Conservation (phyloP, 805 yeast genomes). For the Candida nemodendra region DNA sequence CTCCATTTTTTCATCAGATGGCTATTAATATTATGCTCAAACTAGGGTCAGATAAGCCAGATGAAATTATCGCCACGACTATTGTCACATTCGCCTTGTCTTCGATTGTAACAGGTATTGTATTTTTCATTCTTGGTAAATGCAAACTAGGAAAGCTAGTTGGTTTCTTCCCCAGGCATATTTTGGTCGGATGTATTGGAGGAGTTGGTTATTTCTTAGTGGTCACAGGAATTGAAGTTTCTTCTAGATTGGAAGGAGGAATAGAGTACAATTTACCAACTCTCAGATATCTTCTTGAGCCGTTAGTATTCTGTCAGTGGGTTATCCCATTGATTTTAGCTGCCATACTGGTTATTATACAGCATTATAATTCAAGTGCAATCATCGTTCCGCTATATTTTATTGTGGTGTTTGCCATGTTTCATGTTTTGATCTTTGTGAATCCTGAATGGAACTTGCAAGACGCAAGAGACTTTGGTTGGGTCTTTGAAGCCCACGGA, state of each 20-base stretch:
- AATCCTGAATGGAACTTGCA: slow-evolving; percentile 66
- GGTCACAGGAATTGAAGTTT: slow-evolving; percentile 88
- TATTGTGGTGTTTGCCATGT: slow-evolving; percentile 62
- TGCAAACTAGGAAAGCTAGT: slow-evolving; percentile 80
- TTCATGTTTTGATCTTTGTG: slow-evolving; percentile 65
- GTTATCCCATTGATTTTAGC: slow-evolving; percentile 67
- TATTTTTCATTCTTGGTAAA: slow-evolving; percentile 75
- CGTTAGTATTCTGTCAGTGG: slow-evolving; percentile 60
- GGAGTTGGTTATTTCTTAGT: slow-evolving; percentile 95
- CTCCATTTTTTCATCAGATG: slow-evolving; percentile 97
- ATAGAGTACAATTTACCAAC: slow-evolving; percentile 62
- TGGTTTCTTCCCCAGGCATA: slow-evolving; percentile 95
- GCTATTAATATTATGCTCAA: slow-evolving; percentile 63
- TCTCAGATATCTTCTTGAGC: slow-evolving; percentile 44
- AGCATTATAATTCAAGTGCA: slow-evolving; percentile 59
- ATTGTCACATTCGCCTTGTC: slow-evolving; percentile 81
- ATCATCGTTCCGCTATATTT: slow-evolving; percentile 79
- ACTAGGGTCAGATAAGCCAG: slow-evolving; percentile 44
- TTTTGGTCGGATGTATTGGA: slow-evolving; percentile 94
- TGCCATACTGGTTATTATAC: slow-evolving; percentile 54
- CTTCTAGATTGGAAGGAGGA: slow-evolving; percentile 77
- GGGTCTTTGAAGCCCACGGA: slow-evolving; percentile 74
- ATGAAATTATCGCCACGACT: slow-evolving; percentile 76
- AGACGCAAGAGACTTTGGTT: slow-evolving; percentile 68
- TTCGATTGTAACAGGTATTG: slow-evolving; percentile 81